Base-by-base conservation (phyloP, 2,329 filamentous ascomycete species). In the Ceratocystiopsis sp. region DNA sequence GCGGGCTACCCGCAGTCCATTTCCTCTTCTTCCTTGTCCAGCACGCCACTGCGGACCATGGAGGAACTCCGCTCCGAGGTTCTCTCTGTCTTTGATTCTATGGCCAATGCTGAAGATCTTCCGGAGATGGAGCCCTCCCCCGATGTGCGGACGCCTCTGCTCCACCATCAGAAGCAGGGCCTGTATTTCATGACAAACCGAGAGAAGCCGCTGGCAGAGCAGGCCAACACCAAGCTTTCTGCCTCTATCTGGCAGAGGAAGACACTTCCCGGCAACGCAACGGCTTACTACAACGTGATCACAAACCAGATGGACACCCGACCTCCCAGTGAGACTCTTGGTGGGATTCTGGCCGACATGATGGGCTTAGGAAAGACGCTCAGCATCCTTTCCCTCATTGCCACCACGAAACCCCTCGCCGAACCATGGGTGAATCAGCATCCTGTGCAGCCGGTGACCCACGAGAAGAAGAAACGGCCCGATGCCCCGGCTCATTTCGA, bases 331-430 rank as follows among this genome's bases (percentile, higher is more conserved):
- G 74, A 85, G 51, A 75, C 78, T 1, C 65, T 77, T 11, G 83
- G 83, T 25, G 83, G 84, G 3, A 77, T 89, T 34, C 62, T 89
- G 17, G 83, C 82, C 14, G 83, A 89, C 56, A 84, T 87, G 76
- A 91, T 91, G 84, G 84, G 84, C 21, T 64, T 89, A n/a, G 83
- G 83, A 10, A 91, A 89, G 60, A 87, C 83, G 0, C 59, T 98
- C 41, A 93, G 84, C 54, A 80, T 95, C 16, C 65, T 96, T 2
- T 81, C 87, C 1, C 67, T 96, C 15, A 64, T 94, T 13, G 68
- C 78, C 2, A 71, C 71, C 29, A 83, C 84, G 0, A 59, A 78
- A 3, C 61, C 69, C 0, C 71, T 78, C 35, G 77, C 85, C 1
- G 54, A 59, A 11, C 59, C 66, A 1, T 96, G 84, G 71, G 69